Base-by-base conservation (phyloP, 495 filamentous ascomycete species). In the Aspergillus bertholletiae region DNA sequence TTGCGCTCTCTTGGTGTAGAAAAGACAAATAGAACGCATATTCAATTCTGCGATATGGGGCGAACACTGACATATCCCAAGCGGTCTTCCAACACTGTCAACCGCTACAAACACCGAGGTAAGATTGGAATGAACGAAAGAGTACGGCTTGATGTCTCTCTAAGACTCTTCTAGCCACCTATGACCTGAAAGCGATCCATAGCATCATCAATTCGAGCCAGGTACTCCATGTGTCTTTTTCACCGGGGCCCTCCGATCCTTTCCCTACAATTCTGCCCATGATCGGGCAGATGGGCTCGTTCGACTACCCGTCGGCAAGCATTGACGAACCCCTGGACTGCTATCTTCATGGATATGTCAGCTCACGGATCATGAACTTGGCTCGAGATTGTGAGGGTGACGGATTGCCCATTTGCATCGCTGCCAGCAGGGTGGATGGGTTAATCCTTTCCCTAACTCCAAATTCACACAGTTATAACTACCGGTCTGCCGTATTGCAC, bases 281-380 rank as follows among this genome's bases (percentile, higher is more conserved):
- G 90, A 88, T 96, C 56, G 92, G 91, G 40, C 82, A 84, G 58
- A 90, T 93, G 85, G 88, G 80, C 18, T 87, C 82, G 43, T 93
- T 85, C 61, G 74, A 72, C 9, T 76, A 79, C 55, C 85, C 86
- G 20, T 85, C 83, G 51, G 79, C 82, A 8, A 66, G 79, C 55
- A 72, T 84, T 13, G 80, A 84, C 15, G 85, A 89, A 54, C 77
- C 84, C 0, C 71, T 89, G 12, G 88, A 95, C 56, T 81, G 89
- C 51, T 96, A 97, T 63, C 82, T 97, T 5, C 92, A 97, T 67
- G 90, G 90, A 61, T 95, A 94, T 65, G 84, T 93, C 48, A 87
- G 84, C 49, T 86, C 87, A 11, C 89, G 92, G 2, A 76, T 96
- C 32, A 86, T 91, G 75, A 86, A 86, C 53, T 65, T 88, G 8